Evolutionary conservation across 805 yeast species (phyloP).

Genomic region (Kodamaea sagamina): DNA sequence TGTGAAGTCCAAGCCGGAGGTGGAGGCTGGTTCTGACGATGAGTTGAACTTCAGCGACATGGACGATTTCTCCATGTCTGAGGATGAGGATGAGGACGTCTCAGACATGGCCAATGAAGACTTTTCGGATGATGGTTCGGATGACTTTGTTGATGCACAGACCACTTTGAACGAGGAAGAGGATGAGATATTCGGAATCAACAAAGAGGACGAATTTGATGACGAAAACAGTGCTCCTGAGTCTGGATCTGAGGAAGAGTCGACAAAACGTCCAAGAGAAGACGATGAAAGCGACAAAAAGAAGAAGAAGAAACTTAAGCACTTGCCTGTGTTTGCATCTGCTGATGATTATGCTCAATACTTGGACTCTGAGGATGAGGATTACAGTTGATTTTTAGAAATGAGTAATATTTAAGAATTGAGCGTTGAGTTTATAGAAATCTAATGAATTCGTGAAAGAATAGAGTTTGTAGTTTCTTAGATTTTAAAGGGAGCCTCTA

Average conservation of each 20-base stretch:
- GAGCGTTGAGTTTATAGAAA: background rate
- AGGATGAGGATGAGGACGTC: conserved; percentile 25
- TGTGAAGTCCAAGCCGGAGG: conserved; percentile 71
- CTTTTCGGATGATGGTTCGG: conserved; percentile 28
- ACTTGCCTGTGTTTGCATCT: conserved; percentile 82
- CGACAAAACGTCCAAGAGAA: conserved; percentile 26
- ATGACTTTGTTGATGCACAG: conserved; percentile 23
- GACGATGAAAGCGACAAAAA: conserved; percentile 35
- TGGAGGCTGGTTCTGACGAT: conserved; percentile 49
- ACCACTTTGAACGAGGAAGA: conserved; percentile 25
- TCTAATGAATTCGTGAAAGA: background rate
- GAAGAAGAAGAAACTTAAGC: conserved; percentile 60
- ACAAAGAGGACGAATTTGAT: conserved; percentile 28
- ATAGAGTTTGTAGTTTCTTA: no score
- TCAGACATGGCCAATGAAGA: conserved; percentile 20
- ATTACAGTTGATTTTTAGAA: conserved; percentile 3
- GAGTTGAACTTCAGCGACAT: conserved; percentile 40
- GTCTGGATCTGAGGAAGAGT: conserved; percentile 19
- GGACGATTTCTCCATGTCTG: conserved; percentile 37
- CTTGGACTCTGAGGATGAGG: conserved; percentile 63
- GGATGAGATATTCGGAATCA: conserved; percentile 24
- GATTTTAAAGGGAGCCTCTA: no score
- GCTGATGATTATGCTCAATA: conserved; percentile 84
- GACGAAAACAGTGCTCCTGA: conserved; percentile 27
- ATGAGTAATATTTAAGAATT: background rate